Percentiles rank a stretch among this genome's conserved stretches.
These are phyloP conservation scores for Phialophora verrucosa DNA, from an alignment of 2,329 filamentous ascomycete species.

Conservation along the genomic window DNA sequence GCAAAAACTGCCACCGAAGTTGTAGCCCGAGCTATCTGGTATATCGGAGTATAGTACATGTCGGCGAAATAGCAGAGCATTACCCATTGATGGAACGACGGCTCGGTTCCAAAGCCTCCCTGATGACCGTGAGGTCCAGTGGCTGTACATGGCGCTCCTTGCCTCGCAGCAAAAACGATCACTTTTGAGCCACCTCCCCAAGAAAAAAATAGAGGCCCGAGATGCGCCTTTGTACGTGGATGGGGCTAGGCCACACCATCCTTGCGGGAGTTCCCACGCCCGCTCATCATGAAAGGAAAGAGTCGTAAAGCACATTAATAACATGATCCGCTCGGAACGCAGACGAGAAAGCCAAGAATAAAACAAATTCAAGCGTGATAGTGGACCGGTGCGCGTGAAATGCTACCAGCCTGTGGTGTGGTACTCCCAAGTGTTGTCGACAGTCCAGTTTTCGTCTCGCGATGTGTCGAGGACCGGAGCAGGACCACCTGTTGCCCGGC, in stretches of 20 bases:
- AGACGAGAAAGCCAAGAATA: constrained; percentile 15
- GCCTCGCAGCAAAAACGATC: constrained; percentile 5
- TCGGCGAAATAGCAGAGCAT: constrained; percentile 15
- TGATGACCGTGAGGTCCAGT: constrained; percentile 9
- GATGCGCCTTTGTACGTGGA: constrained; percentile 19
- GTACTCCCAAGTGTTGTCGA: constrained; percentile 81
- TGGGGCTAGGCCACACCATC: constrained; percentile 21
- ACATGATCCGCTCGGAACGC: constrained; percentile 35
- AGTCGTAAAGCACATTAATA: constrained; percentile 30
- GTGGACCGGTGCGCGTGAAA: background rate
- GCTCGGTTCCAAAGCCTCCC: constrained; percentile 3
- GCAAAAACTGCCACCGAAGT: constrained; percentile 11
- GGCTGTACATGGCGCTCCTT: constrained; percentile 19
- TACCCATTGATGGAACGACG: constrained; percentile 8
- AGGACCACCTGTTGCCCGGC: constrained; percentile 60
- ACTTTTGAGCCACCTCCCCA: constrained; percentile 22
- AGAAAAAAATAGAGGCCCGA: constrained; percentile 6
- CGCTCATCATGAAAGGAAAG: constrained; percentile 21
- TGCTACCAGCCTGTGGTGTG: constrained; percentile 80
- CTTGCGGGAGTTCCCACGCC: constrained; percentile 9
- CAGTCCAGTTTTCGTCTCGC: constrained; percentile 79
- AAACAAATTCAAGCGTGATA: constrained; percentile 20
- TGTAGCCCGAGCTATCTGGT: constrained; percentile 20
- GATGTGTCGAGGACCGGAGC: constrained; percentile 43
- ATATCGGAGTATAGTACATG: constrained; percentile 13